phyloP scores from a whole-genome alignment of 805 yeast species.

The Metschnikowia kunwiensis region DNA sequence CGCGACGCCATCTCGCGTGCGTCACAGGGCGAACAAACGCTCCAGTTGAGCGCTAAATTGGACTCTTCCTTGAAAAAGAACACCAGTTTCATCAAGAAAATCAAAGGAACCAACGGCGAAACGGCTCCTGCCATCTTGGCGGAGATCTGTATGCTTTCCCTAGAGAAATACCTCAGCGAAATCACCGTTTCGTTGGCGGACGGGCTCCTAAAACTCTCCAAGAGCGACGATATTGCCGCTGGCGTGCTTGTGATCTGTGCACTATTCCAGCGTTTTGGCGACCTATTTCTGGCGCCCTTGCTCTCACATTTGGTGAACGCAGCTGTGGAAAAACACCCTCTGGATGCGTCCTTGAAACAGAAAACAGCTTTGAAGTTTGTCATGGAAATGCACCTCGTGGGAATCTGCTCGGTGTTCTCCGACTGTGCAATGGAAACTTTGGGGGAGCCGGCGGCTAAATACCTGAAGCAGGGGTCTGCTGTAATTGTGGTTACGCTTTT shows the following conservation, averaged over 20 bases:
- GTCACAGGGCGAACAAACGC: constrained; percentile 47
- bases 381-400: constrained; percentile 15
- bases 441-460: constrained; percentile 9
- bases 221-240: constrained; percentile 56
- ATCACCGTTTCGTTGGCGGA: constrained; percentile 61
- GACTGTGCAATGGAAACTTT: constrained; percentile 15
- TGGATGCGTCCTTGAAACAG: constrained; percentile 9
- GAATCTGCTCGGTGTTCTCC: constrained; percentile 11
- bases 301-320: constrained; percentile 13
- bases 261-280: constrained; percentile 70
- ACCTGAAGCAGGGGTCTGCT: constrained; percentile 5
- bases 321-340: constrained; percentile 3
- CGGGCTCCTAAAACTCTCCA: constrained; percentile 50
- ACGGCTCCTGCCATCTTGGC: constrained; percentile 45
- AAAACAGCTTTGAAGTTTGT: constrained; percentile 12
- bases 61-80: constrained; percentile 83
- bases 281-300: constrained; percentile 12
- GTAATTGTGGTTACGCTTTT: constrained; percentile 23
- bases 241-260: constrained; percentile 67
- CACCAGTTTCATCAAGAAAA: constrained; percentile 70
- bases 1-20: constrained; percentile 27
- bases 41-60: constrained; percentile 30
- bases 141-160: constrained; percentile 59
- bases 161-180: constrained; percentile 76
- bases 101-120: constrained; percentile 57